These are phyloP conservation scores for Lunularia cruciata DNA, from an alignment of 225 moss, liverwort and hornwort species.

Conservation along the genomic window DNA sequence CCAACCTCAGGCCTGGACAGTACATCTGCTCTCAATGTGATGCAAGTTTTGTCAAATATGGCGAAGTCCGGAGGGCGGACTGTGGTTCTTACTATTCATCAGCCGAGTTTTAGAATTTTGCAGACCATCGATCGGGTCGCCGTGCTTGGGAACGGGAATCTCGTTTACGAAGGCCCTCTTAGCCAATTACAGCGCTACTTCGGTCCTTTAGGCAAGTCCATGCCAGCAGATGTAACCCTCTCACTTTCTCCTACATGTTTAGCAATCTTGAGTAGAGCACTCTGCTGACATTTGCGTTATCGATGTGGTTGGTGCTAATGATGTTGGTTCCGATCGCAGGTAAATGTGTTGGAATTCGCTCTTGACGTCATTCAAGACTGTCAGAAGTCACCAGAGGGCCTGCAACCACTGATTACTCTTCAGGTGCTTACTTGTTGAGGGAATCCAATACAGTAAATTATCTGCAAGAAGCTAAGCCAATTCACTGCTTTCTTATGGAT, in stretches of 20 bases:
- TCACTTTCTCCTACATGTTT: not conserved
- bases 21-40: slow-evolving; percentile 42
- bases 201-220: slow-evolving; percentile 27
- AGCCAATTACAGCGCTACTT: slow-evolving; percentile 27
- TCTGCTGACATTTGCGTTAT: not conserved
- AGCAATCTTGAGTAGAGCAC: not conserved
- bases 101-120: slow-evolving; percentile 43
- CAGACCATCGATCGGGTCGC: slow-evolving; percentile 38
- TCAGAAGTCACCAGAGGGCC: slow-evolving; percentile 32
- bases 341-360: slow-evolving; percentile 43
- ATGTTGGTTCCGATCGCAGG: slow-evolving; percentile 23
- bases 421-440: slow-evolving; percentile 40
- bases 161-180: slow-evolving; percentile 37
- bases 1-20: slow-evolving; percentile 52
- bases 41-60: slow-evolving; percentile 41
- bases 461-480: too few relatives aligned
- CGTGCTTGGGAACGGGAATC: slow-evolving; percentile 39
- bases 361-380: slow-evolving; percentile 44
- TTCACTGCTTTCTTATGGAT: too few relatives aligned
- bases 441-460: too few relatives aligned
- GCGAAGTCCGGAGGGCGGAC: slow-evolving; percentile 35
- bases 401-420: slow-evolving; percentile 37
- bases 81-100: slow-evolving; percentile 44
- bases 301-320: not conserved
- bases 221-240: slow-evolving; percentile 34